Evolutionary conservation across 208 protist species (phyloP).

Genomic region (Trypanosoma platydactyli): DNA sequence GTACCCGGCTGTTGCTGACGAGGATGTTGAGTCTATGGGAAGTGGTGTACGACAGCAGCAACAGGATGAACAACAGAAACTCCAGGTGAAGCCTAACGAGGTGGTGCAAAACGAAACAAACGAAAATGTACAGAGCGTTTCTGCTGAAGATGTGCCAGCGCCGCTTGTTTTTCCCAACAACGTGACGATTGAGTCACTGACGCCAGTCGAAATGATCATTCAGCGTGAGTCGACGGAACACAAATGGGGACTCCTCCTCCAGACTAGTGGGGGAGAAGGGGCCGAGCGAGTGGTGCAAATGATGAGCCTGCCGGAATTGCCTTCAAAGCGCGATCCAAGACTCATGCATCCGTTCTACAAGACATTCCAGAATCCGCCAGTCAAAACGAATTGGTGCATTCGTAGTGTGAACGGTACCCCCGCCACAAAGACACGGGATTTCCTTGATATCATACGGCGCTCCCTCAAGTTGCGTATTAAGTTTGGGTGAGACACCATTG

Average conservation of each 20-base stretch:
- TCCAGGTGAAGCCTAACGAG: background rate
- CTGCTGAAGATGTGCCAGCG: background rate
- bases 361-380: constrained; percentile 35
- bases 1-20: constrained; percentile 16
- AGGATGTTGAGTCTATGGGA: background rate
- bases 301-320: constrained; percentile 15
- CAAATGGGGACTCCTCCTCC: constrained; percentile 55
- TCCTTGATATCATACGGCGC: constrained; percentile 38
- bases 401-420: constrained; percentile 42
- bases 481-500: constrained; percentile 17
- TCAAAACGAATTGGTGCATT: constrained; percentile 45
- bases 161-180: constrained; percentile 56
- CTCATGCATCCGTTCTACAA: constrained; percentile 41
- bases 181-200: constrained; percentile 44
- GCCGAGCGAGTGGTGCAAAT: constrained; percentile 21
- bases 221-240: constrained; percentile 37
- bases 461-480: constrained; percentile 30
- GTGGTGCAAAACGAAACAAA: background rate
- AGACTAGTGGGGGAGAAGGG: constrained; percentile 23
- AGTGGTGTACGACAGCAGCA: background rate
- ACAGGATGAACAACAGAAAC: background rate
- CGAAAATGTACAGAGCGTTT: background rate
- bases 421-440: constrained; percentile 25
- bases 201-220: constrained; percentile 51
- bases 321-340: constrained; percentile 12